Evolutionary conservation across 805 yeast genomes (phyloP), one percentile per base, ranked within the genome.

Genomic region (Candida ulmi): DNA sequence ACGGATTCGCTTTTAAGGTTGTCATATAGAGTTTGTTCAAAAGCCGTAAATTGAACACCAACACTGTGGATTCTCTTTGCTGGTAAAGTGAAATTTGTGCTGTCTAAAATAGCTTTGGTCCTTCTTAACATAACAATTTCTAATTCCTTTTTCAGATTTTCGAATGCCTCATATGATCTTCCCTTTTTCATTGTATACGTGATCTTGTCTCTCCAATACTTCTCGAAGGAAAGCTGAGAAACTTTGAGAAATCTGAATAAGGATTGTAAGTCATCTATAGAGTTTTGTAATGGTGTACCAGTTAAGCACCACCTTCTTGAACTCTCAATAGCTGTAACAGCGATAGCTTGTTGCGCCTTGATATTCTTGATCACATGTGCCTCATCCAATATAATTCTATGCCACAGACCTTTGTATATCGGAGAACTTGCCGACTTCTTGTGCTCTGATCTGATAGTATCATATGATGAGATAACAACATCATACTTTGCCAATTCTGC

Each of bases 381-480:
- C 51, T 79, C 86, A 58, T 79, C 86, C 21, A 78, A 57, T 25
- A 80, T 71, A 16, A 80, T 57, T 45, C 84, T 64, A 47, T 68
- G 71, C 73, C 74, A 72, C 18, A 43, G 41, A 6, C 50, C 50
- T 45, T 35, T 50, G 51, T 34, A 58, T 42, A 50, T 57, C 33
- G 50, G 65, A 40, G 57, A 59, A 17, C 19, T 28, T 15, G 27
- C 24, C 2, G 11, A 2, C 13, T 42, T 39, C 4, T 57, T 58
- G 15, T n/a, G 30, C 26, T 71, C 77, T 1, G 61, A 46, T 13
- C 57, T 44, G 11, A 85, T 51, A 0, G 85, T 78, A 12, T 77
- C 78, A 57, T 83, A 85, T 0, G 91, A 80, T 2, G 88, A 72
- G 38, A 86, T 59, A 1, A 85, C 74, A 8, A 82, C 75, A 54